Conservation (phyloP, 2,329 filamentous ascomycete genomes). For the Fusarium xylarioides region DNA sequence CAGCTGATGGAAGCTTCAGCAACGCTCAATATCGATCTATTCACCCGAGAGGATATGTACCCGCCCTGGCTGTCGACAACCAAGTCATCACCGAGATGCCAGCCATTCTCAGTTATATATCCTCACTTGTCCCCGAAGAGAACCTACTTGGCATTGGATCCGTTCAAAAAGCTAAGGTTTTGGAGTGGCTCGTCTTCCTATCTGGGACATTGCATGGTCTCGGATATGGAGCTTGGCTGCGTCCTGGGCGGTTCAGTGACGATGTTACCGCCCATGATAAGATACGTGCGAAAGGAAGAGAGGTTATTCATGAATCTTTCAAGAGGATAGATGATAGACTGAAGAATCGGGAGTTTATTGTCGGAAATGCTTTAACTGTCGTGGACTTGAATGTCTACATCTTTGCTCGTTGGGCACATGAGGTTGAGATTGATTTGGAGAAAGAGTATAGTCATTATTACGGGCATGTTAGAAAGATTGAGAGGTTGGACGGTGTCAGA, state of each 20-base stretch:
- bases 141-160: constrained; percentile 33
- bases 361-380: constrained; percentile 18
- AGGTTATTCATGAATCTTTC: neutral
- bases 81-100: constrained; percentile 47
- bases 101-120: constrained; percentile 47
- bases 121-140: constrained; percentile 30
- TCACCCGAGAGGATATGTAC: constrained; percentile 46
- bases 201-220: constrained; percentile 45
- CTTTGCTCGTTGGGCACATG: constrained; percentile 31
- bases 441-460: constrained; percentile 2
- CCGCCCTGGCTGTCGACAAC: constrained; percentile 42
- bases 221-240: constrained; percentile 40
- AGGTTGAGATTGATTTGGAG: constrained; percentile 12
- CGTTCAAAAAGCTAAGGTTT: constrained; percentile 38
- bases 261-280: constrained; percentile 1
- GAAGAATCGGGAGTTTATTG: neutral
- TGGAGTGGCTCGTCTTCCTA: constrained; percentile 48
- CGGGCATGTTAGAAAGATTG: neutral
- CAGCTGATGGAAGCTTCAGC: constrained; percentile 46
- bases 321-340: constrained; percentile 5
- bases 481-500: constrained; percentile 2
- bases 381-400: constrained; percentile 37
- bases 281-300: constrained; percentile 6
- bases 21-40: constrained; percentile 43
- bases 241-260: constrained; percentile 43